Percentiles rank a stretch among this genome's conserved stretches.
phyloP scores from a whole-genome alignment of 371 early-diverging fungal species.

The Thermomucor indicae-seudaticae region DNA sequence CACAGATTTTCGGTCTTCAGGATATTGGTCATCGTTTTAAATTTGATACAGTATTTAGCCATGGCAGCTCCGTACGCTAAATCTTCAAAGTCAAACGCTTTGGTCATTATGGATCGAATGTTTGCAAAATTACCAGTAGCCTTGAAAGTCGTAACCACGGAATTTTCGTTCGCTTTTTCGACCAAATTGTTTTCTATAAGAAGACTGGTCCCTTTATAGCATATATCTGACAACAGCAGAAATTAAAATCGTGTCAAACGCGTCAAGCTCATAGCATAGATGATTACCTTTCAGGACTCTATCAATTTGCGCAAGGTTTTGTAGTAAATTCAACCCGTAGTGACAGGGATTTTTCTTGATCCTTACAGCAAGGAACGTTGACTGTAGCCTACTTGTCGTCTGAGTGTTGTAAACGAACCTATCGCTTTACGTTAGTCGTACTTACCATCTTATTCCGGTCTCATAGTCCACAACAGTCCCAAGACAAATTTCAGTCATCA shows the following conservation, averaged over 20 bases:
- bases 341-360: conserved; percentile 59
- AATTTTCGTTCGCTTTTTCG: neutral
- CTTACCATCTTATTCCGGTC: conserved; percentile 64
- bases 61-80: conserved; percentile 46
- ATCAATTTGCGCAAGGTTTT: conserved; percentile 25
- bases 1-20: conserved; percentile 7
- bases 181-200: conserved; percentile 21
- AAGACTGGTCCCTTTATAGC: conserved; percentile 42
- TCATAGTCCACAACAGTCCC: conserved; percentile 54
- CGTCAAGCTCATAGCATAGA: neutral
- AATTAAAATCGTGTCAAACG: neutral
- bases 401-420: neutral
- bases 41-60: conserved; percentile 47
- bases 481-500: conserved; percentile 82
- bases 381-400: conserved; percentile 52
- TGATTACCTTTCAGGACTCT: conserved; percentile 40
- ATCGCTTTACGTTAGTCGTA: neutral
- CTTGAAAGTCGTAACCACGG: neutral
- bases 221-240: conserved; percentile 38
- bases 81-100: neutral
- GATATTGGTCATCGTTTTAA: conserved; percentile 37
- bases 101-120: conserved; percentile 1
- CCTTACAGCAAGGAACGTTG: conserved; percentile 72
- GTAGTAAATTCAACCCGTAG: no score
- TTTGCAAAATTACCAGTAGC: neutral